Percentiles rank a stretch among this genome's conserved stretches.
Conservation (phyloP, 768 basidiomycete genomes). For the Boletus vermiculosoides region DNA sequence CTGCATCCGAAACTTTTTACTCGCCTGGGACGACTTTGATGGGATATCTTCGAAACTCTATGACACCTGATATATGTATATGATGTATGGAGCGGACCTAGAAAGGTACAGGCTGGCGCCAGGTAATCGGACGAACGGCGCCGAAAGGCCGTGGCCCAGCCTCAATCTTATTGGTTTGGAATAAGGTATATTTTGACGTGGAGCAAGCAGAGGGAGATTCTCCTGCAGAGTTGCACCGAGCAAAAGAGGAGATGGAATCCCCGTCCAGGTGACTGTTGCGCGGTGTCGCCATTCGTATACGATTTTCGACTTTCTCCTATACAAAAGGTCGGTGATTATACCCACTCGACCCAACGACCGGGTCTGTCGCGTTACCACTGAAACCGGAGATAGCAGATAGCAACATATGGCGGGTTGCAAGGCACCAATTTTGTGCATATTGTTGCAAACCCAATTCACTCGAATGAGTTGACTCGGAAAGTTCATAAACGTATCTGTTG, state of each 20-base stretch:
- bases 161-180: neutral
- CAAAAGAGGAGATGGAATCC: conserved; percentile 40
- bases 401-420: conserved; percentile 46
- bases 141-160: neutral
- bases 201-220: neutral
- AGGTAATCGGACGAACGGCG: neutral
- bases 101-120: neutral
- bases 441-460: conserved; percentile 34
- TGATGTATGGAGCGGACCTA: neutral
- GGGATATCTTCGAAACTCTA: neutral
- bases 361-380: neutral
- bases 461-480: conserved; percentile 18
- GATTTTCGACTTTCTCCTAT: conserved; percentile 52
- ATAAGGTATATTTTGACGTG: neutral
- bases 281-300: conserved; percentile 45
- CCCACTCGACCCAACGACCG: neutral
- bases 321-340: conserved; percentile 36
- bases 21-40: neutral
- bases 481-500: neutral
- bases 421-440: conserved; percentile 27
- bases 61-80: neutral
- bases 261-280: conserved; percentile 50
- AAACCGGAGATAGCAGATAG: conserved; percentile 6
- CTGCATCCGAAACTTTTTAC: neutral
- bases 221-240: neutral